A percentile compares a stretch with the other conserved stretches of the same genome.
Conservation (phyloP, 768 basidiomycete species). For the Mycena vulgaris region DNA sequence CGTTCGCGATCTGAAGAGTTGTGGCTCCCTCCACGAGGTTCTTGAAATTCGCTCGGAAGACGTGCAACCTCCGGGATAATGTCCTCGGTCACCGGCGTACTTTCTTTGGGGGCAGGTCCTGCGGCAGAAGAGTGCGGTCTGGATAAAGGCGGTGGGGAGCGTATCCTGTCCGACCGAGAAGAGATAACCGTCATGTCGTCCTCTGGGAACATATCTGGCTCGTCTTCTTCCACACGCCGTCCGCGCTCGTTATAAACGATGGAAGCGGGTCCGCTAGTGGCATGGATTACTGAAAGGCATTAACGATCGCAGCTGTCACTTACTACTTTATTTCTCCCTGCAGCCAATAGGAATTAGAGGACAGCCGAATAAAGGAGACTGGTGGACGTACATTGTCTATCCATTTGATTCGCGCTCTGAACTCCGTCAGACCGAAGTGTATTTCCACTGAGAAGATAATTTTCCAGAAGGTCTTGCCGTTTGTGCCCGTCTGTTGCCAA, state of each 20-base stretch:
- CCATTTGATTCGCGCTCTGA: conserved; percentile 88
- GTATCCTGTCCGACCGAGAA: conserved; percentile 57
- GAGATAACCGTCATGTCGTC: conserved; percentile 67
- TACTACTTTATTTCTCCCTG: conserved; percentile 84
- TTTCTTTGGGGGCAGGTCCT: conserved; percentile 29
- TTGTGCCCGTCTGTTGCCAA: conserved; percentile 71
- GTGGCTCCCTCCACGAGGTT: conserved; percentile 31
- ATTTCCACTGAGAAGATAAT: conserved; percentile 90
- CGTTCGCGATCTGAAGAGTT: conserved; percentile 39
- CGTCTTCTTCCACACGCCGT: conserved; percentile 81
- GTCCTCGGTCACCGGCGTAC: neutral
- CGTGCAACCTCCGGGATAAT: conserved; percentile 35
- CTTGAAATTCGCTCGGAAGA: conserved; percentile 34
- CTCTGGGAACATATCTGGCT: conserved; percentile 74
- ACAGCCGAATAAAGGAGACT: conserved; percentile 3
- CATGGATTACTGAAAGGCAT: neutral
- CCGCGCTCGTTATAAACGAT: conserved; percentile 89
- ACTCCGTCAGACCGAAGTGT: conserved; percentile 87
- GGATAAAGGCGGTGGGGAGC: conserved; percentile 67
- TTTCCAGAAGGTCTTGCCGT: conserved; percentile 84
- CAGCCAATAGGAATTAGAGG: conserved; percentile 8
- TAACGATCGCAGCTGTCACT: conserved; percentile 41
- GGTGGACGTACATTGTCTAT: conserved; percentile 74
- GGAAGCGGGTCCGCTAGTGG: conserved; percentile 77
- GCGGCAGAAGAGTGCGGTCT: conserved; percentile 51